Conservation (phyloP, 345 rosid species). For the Boechera stricta region DNA sequence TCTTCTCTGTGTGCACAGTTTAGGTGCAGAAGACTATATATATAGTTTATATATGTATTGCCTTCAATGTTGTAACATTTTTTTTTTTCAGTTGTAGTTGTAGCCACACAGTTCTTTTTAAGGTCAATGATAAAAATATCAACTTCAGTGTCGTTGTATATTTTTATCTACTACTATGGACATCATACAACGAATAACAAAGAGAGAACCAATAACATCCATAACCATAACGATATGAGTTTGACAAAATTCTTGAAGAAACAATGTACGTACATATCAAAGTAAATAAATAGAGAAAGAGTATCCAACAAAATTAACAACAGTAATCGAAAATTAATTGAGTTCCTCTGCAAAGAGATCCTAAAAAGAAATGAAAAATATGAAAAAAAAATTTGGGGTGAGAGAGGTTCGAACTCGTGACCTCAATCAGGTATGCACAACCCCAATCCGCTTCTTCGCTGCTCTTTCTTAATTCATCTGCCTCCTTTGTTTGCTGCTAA, state of each 20-base stretch:
- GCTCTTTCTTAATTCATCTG: no score
- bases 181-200: not conserved
- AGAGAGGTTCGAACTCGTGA: no score
- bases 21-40: slow-evolving; percentile 45
- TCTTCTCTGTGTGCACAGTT: slow-evolving; percentile 43
- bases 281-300: no score
- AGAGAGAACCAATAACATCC: not conserved
- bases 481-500: no score
- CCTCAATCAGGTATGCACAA: no score
- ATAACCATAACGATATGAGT: not conserved
- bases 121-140: slow-evolving; percentile 37
- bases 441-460: no score
- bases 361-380: no score
- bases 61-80: slow-evolving; percentile 44
- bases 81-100: slow-evolving; percentile 30
- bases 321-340: no score
- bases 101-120: slow-evolving; percentile 41
- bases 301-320: no score
- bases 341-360: no score
- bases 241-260: not conserved
- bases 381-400: no score
- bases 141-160: slow-evolving; percentile 15
- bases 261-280: no score
- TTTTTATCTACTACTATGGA: not conserved
- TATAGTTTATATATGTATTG: slow-evolving; percentile 38